Percentiles rank a stretch among this genome's conserved stretches.
Conservation (phyloP, 164 flowering plant genomes). For the Magnolia changhungtana region DNA sequence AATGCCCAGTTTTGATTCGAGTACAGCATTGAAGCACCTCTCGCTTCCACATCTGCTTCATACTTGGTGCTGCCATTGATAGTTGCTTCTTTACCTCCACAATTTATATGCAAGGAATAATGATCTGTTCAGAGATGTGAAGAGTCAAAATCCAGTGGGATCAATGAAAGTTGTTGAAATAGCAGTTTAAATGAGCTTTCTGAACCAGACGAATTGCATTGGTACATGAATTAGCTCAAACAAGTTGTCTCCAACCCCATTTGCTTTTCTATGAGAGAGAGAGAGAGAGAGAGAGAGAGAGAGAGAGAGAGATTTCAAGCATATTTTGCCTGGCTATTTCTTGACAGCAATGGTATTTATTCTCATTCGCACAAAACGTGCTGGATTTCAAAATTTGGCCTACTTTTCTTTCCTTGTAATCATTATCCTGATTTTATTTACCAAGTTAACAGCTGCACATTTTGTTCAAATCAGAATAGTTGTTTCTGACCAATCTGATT, state of each 20-base stretch:
- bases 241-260: background rate
- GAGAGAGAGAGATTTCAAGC: too few relatives aligned
- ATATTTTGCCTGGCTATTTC: too few relatives aligned
- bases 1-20: slow-evolving; percentile 59
- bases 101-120: slow-evolving; percentile 59
- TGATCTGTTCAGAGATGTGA: slow-evolving; percentile 29
- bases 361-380: too few relatives aligned
- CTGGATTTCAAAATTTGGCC: background rate
- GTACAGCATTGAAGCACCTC: slow-evolving; percentile 70
- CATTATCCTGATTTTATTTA: background rate
- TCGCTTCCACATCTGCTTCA: slow-evolving; percentile 52
- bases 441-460: background rate
- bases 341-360: too few relatives aligned
- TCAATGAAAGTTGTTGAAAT: background rate
- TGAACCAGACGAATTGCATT: background rate
- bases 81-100: slow-evolving; percentile 52
- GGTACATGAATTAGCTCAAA: background rate
- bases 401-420: background rate
- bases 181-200: background rate
- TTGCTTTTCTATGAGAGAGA: too few relatives aligned
- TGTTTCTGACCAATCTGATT: background rate
- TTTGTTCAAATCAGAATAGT: background rate
- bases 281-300: too few relatives aligned
- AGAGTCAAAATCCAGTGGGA: slow-evolving; percentile 1
- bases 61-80: slow-evolving; percentile 31